These are phyloP conservation scores for Melanomma pulvis-pyrius DNA, from an alignment of 495 filamentous ascomycete species.

Conservation along the genomic window DNA sequence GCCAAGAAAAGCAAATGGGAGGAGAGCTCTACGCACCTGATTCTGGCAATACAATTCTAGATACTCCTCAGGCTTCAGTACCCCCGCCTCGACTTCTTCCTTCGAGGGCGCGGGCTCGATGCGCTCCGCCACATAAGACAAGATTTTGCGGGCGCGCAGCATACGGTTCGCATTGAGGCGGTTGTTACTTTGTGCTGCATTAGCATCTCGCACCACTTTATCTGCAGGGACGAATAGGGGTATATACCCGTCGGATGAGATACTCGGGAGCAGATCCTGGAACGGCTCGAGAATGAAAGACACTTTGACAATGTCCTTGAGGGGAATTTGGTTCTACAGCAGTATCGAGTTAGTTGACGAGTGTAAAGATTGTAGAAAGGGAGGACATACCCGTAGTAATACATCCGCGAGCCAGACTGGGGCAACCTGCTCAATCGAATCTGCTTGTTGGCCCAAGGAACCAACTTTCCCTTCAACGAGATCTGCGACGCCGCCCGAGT, in stretches of 20 bases:
- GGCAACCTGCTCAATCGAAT: conserved; percentile 78
- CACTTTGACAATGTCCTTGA: conserved; percentile 92
- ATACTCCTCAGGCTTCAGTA: conserved; percentile 84
- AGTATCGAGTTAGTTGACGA: background rate
- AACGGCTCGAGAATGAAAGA: conserved; percentile 88
- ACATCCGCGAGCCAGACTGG: conserved; percentile 93
- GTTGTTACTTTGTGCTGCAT: conserved; percentile 62
- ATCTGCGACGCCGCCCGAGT: conserved; percentile 87
- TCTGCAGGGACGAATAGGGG: conserved; percentile 27
- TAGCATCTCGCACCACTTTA: conserved; percentile 27
- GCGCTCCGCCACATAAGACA: conserved; percentile 86
- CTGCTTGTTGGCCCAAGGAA: conserved; percentile 73
- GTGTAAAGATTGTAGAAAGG: background rate
- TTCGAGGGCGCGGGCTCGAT: conserved; percentile 67
- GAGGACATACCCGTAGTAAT: conserved; percentile 65
- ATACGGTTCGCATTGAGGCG: conserved; percentile 95
- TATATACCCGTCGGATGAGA: conserved; percentile 45
- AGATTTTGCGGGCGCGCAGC: conserved; percentile 93
- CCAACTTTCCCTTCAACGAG: conserved; percentile 86
- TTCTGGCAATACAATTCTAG: conserved; percentile 92
- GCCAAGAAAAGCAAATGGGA: background rate
- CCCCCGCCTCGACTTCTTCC: conserved; percentile 53
- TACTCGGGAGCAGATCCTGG: conserved; percentile 68
- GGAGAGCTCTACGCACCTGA: conserved; percentile 61
- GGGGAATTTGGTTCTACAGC: conserved; percentile 71